A percentile compares a stretch with the other conserved stretches of the same genome.
Conservation (phyloP, 768 basidiomycete species). For the Postia placenta region DNA sequence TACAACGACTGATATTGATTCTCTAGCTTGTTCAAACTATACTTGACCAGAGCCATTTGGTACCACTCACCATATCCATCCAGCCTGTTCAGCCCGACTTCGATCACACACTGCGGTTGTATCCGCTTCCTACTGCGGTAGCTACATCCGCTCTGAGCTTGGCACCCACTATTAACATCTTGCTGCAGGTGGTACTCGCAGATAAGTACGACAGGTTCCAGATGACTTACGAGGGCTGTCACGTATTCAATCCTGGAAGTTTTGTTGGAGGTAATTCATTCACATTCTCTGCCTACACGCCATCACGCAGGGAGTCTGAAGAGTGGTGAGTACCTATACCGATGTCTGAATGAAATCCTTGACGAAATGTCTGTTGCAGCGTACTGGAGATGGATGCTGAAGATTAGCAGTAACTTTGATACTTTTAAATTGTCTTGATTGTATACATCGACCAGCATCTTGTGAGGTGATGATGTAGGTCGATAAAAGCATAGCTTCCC, state of each 20-base stretch:
- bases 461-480: too few species aligned
- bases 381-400: conserved; percentile 1
- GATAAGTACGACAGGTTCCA: conserved; percentile 97
- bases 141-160: too few species aligned
- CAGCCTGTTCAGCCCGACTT: conserved; percentile 87
- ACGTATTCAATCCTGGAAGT: conserved; percentile 96
- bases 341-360: neutral
- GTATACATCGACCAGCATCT: too few species aligned
- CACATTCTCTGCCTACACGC: conserved; percentile 87
- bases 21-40: conserved; percentile 90
- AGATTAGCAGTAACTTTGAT: neutral
- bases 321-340: conserved; percentile 54
- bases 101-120: conserved; percentile 88
- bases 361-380: neutral
- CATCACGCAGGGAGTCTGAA: conserved; percentile 78
- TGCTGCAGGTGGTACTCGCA: conserved; percentile 74
- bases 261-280: conserved; percentile 82
- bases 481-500: too few species aligned
- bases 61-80: conserved; percentile 75
- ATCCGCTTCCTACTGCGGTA: conserved; percentile 90
- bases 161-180: too few species aligned
- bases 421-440: too few species aligned
- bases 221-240: conserved; percentile 95
- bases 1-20: too few species aligned
- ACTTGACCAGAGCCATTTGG: conserved; percentile 92